These are phyloP conservation scores for Gyromitra esculenta DNA, from an alignment of 2,329 filamentous ascomycete species.

Conservation along the genomic window DNA sequence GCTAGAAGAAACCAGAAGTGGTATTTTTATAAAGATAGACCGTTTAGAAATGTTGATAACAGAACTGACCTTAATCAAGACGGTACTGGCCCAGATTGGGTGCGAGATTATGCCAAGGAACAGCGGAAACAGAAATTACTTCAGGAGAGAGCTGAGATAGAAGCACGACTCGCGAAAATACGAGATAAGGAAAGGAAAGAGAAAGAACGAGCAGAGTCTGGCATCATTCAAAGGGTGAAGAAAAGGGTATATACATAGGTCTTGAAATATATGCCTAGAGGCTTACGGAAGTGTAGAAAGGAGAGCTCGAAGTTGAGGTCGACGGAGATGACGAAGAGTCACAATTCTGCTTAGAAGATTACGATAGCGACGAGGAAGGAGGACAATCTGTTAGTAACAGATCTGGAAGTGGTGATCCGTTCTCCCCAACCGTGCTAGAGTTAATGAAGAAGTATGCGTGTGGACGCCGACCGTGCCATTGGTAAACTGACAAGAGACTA, in stretches of 20 bases:
- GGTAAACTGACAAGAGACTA: conserved; percentile 27
- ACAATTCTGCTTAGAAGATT: conserved; percentile 79
- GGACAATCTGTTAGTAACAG: conserved; percentile 55
- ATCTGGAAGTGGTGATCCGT: conserved; percentile 61
- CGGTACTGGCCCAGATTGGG: conserved; percentile 83
- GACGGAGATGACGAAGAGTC: conserved; percentile 66
- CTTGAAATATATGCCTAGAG: background rate
- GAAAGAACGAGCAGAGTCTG: conserved; percentile 65
- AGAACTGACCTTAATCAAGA: conserved; percentile 58
- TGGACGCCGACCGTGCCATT: background rate
- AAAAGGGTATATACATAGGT: conserved; percentile 42
- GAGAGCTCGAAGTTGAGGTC: conserved; percentile 49
- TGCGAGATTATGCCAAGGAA: conserved; percentile 77
- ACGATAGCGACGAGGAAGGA: conserved; percentile 71
- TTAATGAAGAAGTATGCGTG: conserved; percentile 74
- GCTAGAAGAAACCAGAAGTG: conserved; percentile 63
- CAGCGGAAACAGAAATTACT: conserved; percentile 74
- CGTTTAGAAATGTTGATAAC: background rate
- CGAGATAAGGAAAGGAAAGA: conserved; percentile 71
- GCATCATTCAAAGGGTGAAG: conserved; percentile 58
- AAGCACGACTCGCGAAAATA: conserved; percentile 73
- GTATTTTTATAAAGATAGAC: conserved; percentile 56
- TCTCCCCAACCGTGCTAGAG: conserved; percentile 79
- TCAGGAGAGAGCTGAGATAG: conserved; percentile 75
- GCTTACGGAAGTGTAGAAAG: conserved; percentile 47